Evolutionary conservation across 2,329 filamentous ascomycete species (phyloP), one percentile per base, ranked within the genome.

Genomic region (Phaeosphaeriaceae sp.): DNA sequence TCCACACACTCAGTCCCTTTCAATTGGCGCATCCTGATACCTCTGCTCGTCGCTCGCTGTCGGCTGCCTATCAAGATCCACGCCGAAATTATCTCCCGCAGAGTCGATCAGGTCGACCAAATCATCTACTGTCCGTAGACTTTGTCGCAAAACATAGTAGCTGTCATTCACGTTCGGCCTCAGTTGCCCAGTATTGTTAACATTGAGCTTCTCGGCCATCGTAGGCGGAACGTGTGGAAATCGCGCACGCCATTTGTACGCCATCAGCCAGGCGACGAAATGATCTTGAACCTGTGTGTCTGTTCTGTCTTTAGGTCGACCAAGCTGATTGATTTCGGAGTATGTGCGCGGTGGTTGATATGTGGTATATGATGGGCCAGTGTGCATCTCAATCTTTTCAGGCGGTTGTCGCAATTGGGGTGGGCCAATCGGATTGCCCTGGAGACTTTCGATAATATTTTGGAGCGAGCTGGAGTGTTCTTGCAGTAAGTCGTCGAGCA

Each of bases 401-500:
- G 71, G 64, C 5, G 65, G 44, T 20, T 53, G 61, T 22, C 60
- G 60, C 48, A 68, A 57, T 19, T 67, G 62, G n/a, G 53, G 22
- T 44, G 68, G 57, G 48, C 53, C 58, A 15, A 66, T 64, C 36
- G 64, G 65, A 19, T 63, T 68, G n/a, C 53, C 58, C 20, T 71
- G 66, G 27, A 79, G 69, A 52, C 79, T 78, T 56, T 73, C 69
- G 57, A 82, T 78, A 3, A 81, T 73, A 44, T 66, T 63, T 54
- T 78, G 71, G 9, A 82, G 63, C 6, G 72, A 71, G 15, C 67
- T 76, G 2, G 73, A 63, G 54, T 80, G 78, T 58, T 81, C 79
- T 31, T 76, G 64, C 17, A 81, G 74, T 22, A 81, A 77, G 7
- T 70, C 68, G 53, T 81, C 78, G 40, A 81, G 76, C 48, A 76